Percentiles rank a stretch among this genome's conserved stretches.
Conservation (phyloP, 345 rosid genomes). For the Adansonia digitata region DNA sequence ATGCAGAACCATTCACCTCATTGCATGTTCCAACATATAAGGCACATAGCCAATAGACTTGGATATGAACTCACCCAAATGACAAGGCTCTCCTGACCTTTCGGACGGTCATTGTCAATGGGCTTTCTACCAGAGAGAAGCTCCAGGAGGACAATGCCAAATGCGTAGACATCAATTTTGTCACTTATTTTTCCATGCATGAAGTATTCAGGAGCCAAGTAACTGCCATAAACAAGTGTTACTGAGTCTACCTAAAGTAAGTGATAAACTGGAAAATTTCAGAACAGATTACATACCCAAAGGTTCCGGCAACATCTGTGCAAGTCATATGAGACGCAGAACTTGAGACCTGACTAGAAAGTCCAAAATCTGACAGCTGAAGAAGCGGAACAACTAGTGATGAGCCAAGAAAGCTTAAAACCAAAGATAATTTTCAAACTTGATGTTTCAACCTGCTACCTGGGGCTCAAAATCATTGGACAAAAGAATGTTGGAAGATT, state of each 20-base stretch:
- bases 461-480: constrained; percentile 94
- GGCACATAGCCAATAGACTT: neutral
- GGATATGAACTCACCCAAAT: constrained; percentile 73
- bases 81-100: constrained; percentile 83
- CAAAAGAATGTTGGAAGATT: constrained; percentile 88
- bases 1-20: neutral
- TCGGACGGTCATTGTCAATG: constrained; percentile 47
- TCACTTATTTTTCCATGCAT: constrained; percentile 90
- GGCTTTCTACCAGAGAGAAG: constrained; percentile 89
- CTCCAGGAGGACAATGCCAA: constrained; percentile 92
- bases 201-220: constrained; percentile 97
- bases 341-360: constrained; percentile 55
- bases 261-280: neutral
- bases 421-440: neutral
- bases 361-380: constrained; percentile 97
- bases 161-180: constrained; percentile 89
- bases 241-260: constrained; percentile 1
- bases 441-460: constrained; percentile 29
- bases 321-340: constrained; percentile 40
- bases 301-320: constrained; percentile 82
- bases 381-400: constrained; percentile 23
- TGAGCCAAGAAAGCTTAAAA: constrained; percentile 13
- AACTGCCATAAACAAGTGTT: constrained; percentile 42
- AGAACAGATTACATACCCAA: constrained; percentile 55
- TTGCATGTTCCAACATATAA: neutral